A percentile compares a stretch with the other conserved stretches of the same genome.
phyloP scores from a whole-genome alignment of 1,139 yeast genomes.

The Pichia cactophila region DNA sequence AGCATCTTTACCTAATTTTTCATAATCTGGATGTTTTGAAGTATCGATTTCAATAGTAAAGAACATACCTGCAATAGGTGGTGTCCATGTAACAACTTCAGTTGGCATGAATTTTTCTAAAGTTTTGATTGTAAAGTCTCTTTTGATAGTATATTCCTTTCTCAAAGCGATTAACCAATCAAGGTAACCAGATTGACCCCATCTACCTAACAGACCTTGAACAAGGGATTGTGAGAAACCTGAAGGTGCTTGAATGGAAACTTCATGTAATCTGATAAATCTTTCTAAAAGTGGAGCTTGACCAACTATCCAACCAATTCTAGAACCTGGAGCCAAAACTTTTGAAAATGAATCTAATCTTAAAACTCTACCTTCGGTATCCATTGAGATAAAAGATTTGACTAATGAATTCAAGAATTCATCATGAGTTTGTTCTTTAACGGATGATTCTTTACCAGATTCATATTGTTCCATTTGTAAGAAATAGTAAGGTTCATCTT shows the following conservation, averaged over 20 bases:
- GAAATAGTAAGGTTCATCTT: conserved; percentile 94
- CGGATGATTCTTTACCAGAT: conserved; percentile 35
- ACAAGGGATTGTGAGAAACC: conserved; percentile 74
- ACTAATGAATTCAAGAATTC: conserved; percentile 63
- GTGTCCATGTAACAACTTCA: conserved; percentile 45
- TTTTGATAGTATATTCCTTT: conserved; percentile 69
- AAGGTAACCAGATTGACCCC: conserved; percentile 72
- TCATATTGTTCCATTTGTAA: conserved; percentile 74
- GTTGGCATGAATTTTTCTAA: conserved; percentile 53
- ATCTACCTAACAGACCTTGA: conserved; percentile 47
- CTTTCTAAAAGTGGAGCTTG: conserved; percentile 62
- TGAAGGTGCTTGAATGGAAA: conserved; percentile 71
- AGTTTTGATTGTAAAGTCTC: conserved; percentile 71
- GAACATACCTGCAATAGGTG: conserved; percentile 94
- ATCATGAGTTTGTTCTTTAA: conserved; percentile 31
- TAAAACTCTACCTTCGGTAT: conserved; percentile 82
- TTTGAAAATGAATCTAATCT: conserved; percentile 90
- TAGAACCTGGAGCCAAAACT: conserved; percentile 85
- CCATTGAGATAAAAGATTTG: conserved; percentile 71
- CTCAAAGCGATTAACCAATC: conserved; percentile 88
- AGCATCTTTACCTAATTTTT: conserved; percentile 47
- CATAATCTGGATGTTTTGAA: conserved; percentile 67
- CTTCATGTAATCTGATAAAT: conserved; percentile 69
- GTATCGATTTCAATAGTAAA: conserved; percentile 74
- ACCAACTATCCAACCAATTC: conserved; percentile 88